A percentile compares a stretch with the other conserved stretches of the same genome.
Evolutionary conservation across 1,139 yeast genomes (phyloP).

Genomic region (Blastobotrys indianensis): DNA sequence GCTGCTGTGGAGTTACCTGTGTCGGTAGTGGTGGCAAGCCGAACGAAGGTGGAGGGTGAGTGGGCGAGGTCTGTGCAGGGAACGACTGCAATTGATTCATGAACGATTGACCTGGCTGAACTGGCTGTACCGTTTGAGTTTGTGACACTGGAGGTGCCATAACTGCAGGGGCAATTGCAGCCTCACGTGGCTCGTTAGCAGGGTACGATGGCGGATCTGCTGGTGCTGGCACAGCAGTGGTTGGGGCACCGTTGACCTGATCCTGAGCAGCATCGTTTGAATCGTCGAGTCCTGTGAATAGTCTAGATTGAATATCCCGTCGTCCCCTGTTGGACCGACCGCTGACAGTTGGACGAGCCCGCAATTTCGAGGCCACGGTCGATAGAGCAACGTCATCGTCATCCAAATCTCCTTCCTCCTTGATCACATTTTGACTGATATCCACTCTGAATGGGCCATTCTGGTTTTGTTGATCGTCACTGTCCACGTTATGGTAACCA

Average conservation of each 20-base stretch:
- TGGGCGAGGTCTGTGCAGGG: constrained; percentile 8
- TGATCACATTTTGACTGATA: constrained; percentile 30
- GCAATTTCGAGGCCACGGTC: constrained; percentile 29
- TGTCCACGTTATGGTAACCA: constrained; percentile 3
- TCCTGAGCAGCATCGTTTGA: constrained; percentile 32
- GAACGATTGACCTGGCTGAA: constrained; percentile 14
- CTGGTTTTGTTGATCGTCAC: constrained; percentile 15
- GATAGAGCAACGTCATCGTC: constrained; percentile 31
- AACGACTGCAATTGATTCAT: constrained; percentile 23
- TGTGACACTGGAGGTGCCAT: constrained; percentile 1
- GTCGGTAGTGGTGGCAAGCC: background rate
- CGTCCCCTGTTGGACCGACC: constrained; percentile 34
- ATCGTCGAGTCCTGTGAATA: constrained; percentile 47
- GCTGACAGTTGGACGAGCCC: constrained; percentile 29
- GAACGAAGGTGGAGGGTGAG: background rate
- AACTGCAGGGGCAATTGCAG: constrained; percentile 3
- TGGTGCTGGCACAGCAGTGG: background rate
- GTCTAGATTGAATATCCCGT: constrained; percentile 48
- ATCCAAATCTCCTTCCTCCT: constrained; percentile 31
- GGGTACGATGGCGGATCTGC: background rate
- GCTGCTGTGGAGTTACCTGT: constrained; percentile 1
- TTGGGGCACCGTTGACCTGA: constrained; percentile 4
- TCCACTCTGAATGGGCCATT: constrained; percentile 24
- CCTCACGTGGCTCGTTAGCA: constrained; percentile 10
- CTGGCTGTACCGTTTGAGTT: background rate